phyloP scores from a whole-genome alignment of 2,329 filamentous ascomycete genomes.

The Talaromyces verruculosus region DNA sequence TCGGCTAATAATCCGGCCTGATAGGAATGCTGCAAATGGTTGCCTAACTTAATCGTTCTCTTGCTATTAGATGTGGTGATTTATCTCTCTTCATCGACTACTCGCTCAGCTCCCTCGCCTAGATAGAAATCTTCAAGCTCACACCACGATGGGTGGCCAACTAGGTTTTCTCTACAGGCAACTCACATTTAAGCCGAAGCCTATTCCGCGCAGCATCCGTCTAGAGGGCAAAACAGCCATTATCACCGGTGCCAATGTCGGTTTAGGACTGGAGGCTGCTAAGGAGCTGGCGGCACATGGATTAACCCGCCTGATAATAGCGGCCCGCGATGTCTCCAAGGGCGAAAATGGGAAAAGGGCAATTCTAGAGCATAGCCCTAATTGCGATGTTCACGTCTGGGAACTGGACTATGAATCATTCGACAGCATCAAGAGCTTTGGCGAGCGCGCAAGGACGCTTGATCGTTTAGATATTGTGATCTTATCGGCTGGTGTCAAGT shows the following conservation, averaged over 20 bases:
- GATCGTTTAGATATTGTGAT: slow-evolving; percentile 2
- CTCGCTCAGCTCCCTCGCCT: not conserved
- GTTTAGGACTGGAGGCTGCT: not conserved
- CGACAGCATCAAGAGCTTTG: slow-evolving; percentile 35
- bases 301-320: not conserved
- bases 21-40: not conserved
- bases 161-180: not conserved
- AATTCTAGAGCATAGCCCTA: not conserved
- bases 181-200: not conserved
- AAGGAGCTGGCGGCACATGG: not conserved
- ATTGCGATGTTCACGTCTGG: slow-evolving; percentile 23
- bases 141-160: not conserved
- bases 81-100: not conserved
- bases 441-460: slow-evolving; percentile 27
- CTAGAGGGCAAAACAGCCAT: slow-evolving; percentile 17
- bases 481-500: not conserved
- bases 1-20: not conserved
- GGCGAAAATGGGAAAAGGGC: not conserved
- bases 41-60: not conserved
- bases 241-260: not conserved
- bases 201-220: not conserved
- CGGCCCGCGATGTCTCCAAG: not conserved
- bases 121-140: not conserved
- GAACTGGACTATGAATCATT: slow-evolving; percentile 32
- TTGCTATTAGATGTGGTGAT: not conserved